Percentiles rank a stretch among this genome's conserved stretches.
These are phyloP conservation scores for Parastagonospora avenae DNA, from an alignment of 2,329 filamentous ascomycete species.

Conservation along the genomic window DNA sequence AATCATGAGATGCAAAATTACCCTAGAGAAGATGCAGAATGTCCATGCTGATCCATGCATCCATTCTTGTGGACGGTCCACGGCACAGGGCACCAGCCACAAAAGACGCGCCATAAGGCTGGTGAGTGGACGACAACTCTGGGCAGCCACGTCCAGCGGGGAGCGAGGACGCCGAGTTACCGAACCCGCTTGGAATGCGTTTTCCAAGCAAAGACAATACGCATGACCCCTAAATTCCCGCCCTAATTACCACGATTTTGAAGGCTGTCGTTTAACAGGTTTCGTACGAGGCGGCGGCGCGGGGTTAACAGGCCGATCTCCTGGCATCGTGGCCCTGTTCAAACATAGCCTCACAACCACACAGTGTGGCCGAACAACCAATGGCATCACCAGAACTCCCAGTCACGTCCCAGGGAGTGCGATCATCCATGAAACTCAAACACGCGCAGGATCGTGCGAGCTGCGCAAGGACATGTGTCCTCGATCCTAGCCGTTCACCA, in stretches of 20 bases:
- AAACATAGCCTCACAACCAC: slow-evolving; percentile 19
- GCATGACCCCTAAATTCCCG: slow-evolving; percentile 2
- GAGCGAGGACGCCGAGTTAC: slow-evolving; percentile 14
- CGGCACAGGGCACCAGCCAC: slow-evolving; percentile 4
- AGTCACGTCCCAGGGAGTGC: neutral
- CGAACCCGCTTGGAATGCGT: slow-evolving; percentile 7
- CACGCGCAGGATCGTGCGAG: neutral
- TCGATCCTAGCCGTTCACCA: too few species aligned
- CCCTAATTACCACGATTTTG: slow-evolving; percentile 3
- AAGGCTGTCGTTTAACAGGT: neutral
- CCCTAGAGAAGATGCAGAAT: too few species aligned
- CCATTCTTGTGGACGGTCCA: neutral
- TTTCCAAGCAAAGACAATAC: slow-evolving; percentile 8
- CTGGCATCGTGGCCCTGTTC: slow-evolving; percentile 9
- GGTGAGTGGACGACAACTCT: neutral
- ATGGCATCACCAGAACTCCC: neutral
- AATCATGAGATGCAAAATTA: too few species aligned
- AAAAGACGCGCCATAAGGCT: slow-evolving; percentile 9
- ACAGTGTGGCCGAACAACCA: neutral
- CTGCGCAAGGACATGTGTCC: neutral
- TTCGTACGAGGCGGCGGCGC: neutral
- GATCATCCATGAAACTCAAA: neutral
- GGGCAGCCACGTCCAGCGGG: slow-evolving; percentile 7
- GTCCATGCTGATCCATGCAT: neutral
- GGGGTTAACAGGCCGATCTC: slow-evolving; percentile 7